Evolutionary conservation across 345 rosid genomes (phyloP), one percentile per base, ranked within the genome.

Genomic region (Citrus hindsii): DNA sequence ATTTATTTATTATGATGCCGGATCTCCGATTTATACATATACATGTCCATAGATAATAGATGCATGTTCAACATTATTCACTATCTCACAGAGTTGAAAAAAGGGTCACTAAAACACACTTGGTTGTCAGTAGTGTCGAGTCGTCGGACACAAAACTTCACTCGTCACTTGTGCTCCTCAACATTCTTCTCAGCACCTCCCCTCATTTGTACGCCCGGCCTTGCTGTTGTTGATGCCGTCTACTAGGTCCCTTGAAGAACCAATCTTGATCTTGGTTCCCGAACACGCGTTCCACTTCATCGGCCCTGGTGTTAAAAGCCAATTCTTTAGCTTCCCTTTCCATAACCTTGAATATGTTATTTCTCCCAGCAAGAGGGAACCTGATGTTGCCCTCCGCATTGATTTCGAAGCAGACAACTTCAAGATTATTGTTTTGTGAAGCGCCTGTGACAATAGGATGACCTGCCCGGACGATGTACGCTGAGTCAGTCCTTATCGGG

Each of bases 261-360:
- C 82, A 74, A 85, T 84, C 86, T 35, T 82, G 80, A 0, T 84
- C 79, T 74, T 90, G 92, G 62, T 77, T 85, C 7, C 62, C 25
- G 67, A 89, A 84, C 38, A 86, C 64, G 76, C 40, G 33, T 42
- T 89, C 91, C 46, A 89, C 88, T 33, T 76, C 79, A 10, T 76
- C 77, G 5, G 60, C 76, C 5, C 75, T 82, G 2, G 27, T 80
- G n/a, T 83, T 75, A 58, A 90, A 89, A 1, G 86, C 77, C 62
- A 90, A 65, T 69, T 89, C 87, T 73, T 78, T 85, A 0, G 87
- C 91, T 66, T 81, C 86, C 77, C 58, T 86, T 63, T 87, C 86
- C 75, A 82, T 75, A 25, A 58, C 71, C 77, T 77, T 51, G n/a
- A 86, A 69, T 21, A 85, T 14, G 51, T 89, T 89, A 24, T 67